Evolutionary conservation across 495 filamentous ascomycete genomes (phyloP).

Genomic region (Hypomontagnella monticulosa): DNA sequence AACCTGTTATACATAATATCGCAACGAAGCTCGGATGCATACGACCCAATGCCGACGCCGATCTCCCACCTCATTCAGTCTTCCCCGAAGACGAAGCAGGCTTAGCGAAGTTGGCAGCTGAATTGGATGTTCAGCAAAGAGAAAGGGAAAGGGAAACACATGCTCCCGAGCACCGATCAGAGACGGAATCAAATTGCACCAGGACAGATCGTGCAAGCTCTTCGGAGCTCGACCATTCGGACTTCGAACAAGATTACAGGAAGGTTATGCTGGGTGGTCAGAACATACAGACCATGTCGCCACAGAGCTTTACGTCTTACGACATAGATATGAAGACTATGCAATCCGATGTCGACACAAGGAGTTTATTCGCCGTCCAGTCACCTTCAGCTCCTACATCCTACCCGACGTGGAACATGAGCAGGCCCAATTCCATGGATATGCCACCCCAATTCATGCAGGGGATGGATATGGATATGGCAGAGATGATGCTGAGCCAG

Average conservation of each 20-base stretch:
- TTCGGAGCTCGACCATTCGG: constrained; percentile 62
- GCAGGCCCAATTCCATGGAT: constrained; percentile 47
- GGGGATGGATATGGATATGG: constrained; percentile 52
- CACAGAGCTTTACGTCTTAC: constrained; percentile 55
- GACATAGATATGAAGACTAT: constrained; percentile 50
- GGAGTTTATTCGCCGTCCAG: constrained; percentile 44
- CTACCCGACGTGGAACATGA: constrained; percentile 49
- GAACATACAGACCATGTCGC: constrained; percentile 56
- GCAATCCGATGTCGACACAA: constrained; percentile 43
- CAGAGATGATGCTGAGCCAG: constrained; percentile 53
- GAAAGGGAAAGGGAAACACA: constrained; percentile 45
- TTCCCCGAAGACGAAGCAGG: constrained; percentile 65
- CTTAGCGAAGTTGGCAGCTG: constrained; percentile 59
- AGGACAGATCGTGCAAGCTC: constrained; percentile 61
- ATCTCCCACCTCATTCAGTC: constrained; percentile 61
- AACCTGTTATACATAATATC: constrained; percentile 66
- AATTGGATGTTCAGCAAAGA: constrained; percentile 56
- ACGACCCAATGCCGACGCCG: constrained; percentile 62
- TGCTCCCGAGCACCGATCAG: constrained; percentile 47
- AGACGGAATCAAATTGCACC: constrained; percentile 48
- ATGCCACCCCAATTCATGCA: constrained; percentile 45
- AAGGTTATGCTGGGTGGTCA: constrained; percentile 49
- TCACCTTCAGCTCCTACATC: constrained; percentile 43
- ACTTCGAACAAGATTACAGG: constrained; percentile 61
- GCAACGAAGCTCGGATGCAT: constrained; percentile 66